Conservation (phyloP, 148 eudicot genomes). For the Diospyros kaki region DNA sequence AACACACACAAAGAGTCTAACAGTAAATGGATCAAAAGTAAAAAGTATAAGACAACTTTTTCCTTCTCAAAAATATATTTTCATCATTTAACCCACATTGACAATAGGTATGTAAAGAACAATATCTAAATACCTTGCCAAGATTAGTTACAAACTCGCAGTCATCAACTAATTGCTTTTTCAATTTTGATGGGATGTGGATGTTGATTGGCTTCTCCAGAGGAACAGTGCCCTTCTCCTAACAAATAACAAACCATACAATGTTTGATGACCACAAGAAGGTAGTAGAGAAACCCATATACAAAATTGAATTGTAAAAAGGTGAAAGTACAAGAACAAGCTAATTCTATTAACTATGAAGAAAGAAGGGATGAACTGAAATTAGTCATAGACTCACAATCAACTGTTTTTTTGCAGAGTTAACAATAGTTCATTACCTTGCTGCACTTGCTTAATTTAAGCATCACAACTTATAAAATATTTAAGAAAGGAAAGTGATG, state of each 20-base stretch:
- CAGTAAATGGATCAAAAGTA: too few species aligned
- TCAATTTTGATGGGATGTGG: slow-evolving; percentile 46
- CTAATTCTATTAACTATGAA: background rate
- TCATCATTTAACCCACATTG: background rate
- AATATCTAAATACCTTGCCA: slow-evolving; percentile 50
- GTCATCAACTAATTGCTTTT: slow-evolving; percentile 56
- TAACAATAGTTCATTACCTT: too few species aligned
- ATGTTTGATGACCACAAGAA: background rate
- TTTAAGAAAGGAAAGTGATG: too few species aligned
- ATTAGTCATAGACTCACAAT: too few species aligned
- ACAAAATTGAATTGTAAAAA: background rate
- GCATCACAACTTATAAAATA: too few species aligned
- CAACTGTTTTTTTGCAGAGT: too few species aligned
- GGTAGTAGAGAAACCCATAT: background rate
- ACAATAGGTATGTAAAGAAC: background rate
- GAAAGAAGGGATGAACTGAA: background rate
- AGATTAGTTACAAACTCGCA: slow-evolving; percentile 40
- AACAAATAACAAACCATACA: slow-evolving; percentile 6
- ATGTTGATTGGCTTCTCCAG: slow-evolving; percentile 37
- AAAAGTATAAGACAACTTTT: background rate
- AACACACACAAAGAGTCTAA: too few species aligned
- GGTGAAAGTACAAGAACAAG: background rate
- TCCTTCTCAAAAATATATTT: background rate
- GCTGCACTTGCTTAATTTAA: too few species aligned
- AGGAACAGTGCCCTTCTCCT: slow-evolving; percentile 30